Evolutionary conservation across 768 basidiomycete genomes (phyloP), one percentile per base, ranked within the genome.

Genomic region (Leccinellum luteum): DNA sequence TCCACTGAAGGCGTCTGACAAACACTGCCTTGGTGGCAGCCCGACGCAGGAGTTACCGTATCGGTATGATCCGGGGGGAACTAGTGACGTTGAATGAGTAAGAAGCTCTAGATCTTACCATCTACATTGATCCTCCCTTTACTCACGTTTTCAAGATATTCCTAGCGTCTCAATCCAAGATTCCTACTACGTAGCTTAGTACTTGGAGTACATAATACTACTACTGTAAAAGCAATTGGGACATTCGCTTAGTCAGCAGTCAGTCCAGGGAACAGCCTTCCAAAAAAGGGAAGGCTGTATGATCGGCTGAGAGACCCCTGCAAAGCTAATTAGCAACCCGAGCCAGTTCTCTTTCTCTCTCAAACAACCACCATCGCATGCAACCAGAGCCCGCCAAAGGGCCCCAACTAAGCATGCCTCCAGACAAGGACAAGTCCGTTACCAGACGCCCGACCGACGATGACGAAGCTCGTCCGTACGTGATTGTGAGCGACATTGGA

Each of bases 401-500:
- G 63, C 69, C 58, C 30, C 35, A 60, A 3, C 47, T 58, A 23
- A 62, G 43, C 52, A 72, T 70, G 67, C 48, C 61, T n/a, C 34
- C 71, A 28, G 71, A 73, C 54, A 73, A 69, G 55, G 71, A 73
- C 54, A 73, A 68, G 57, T 55, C 64, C 58, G 23, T 7, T 1
- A 41, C 68, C 13, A 65, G 60, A 60, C 69, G 72, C 25, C 56
- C 67, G 38, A 66, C 72, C 10, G 86, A 89, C 56, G 87, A 90
- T 59, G 85, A 89, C 58, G 88, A 92, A 62, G 78, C 84, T 47
- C 81, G 77, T 63, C 91, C 91, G 27, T 93, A 92, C 66, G 80
- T 93, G 61, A 85, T 93, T 59, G 84, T 84, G 8, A 78, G 76
- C 55, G 84, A 90, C 65, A 85, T 94, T 54, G 91, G 91, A 34